A percentile compares a stretch with the other conserved stretches of the same genome.
phyloP scores from a whole-genome alignment of 176 grass and related monocot genomes.

The Raddia guianensis region DNA sequence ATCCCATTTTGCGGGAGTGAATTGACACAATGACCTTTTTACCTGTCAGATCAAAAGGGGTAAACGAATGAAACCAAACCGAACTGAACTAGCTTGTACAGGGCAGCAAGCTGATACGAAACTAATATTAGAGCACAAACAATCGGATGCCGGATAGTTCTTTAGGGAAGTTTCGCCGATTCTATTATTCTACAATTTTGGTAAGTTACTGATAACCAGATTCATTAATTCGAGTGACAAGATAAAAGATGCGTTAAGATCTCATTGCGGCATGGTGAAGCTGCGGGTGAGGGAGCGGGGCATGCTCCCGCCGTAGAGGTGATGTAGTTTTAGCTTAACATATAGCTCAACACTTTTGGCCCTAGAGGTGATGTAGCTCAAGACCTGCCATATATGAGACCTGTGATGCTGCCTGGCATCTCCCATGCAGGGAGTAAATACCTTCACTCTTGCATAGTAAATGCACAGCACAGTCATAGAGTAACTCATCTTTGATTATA shows the following conservation, averaged over 20 bases:
- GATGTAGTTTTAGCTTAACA: too few relatives aligned
- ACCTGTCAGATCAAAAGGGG: slow-evolving; percentile 54
- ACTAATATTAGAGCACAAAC: not conserved
- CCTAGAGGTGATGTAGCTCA: not conserved
- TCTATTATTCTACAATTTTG: not conserved
- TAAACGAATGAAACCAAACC: not conserved
- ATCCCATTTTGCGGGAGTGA: slow-evolving; percentile 96
- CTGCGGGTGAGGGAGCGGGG: too few relatives aligned
- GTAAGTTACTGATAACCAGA: not conserved
- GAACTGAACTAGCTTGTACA: not conserved
- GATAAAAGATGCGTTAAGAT: not conserved
- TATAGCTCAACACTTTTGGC: slow-evolving; percentile 10
- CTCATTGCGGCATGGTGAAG: too few relatives aligned
- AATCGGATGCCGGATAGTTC: not conserved
- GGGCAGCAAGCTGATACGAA: not conserved
- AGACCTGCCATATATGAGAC: slow-evolving; percentile 33
- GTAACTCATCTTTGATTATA: slow-evolving; percentile 38
- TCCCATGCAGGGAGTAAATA: slow-evolving; percentile 58
- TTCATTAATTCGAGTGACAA: not conserved
- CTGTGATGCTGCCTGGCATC: slow-evolving; percentile 50
- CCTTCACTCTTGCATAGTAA: slow-evolving; percentile 41
- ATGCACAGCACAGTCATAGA: slow-evolving; percentile 9
- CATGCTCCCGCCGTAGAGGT: too few relatives aligned
- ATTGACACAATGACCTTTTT: slow-evolving; percentile 88
- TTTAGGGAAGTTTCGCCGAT: not conserved